Conservation (phyloP, 2,329 filamentous ascomycete genomes). For the Coniochaeta sp. region DNA sequence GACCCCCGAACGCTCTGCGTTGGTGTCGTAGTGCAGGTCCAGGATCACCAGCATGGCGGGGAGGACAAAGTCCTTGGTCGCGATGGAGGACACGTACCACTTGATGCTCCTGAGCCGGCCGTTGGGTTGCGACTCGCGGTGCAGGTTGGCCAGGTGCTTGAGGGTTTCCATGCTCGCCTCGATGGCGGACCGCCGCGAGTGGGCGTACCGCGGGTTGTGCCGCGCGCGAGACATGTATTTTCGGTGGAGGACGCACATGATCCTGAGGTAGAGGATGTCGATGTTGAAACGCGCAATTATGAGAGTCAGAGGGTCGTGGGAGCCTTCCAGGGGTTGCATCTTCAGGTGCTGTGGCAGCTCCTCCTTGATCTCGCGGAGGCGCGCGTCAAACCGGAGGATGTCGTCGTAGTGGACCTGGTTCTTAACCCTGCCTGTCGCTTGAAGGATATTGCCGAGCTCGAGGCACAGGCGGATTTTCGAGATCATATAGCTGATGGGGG, state of each 20-base stretch:
- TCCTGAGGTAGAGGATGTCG: slow-evolving; percentile 81
- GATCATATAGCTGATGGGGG: slow-evolving; percentile 73
- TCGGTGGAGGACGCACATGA: slow-evolving; percentile 80
- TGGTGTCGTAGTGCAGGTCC: slow-evolving; percentile 67
- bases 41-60: slow-evolving; percentile 78
- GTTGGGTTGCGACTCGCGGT: slow-evolving; percentile 64
- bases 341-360: slow-evolving; percentile 74
- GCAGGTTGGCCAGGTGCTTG: slow-evolving; percentile 65
- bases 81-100: slow-evolving; percentile 73
- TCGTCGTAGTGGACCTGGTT: slow-evolving; percentile 55
- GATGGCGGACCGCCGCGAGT: slow-evolving; percentile 76
- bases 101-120: slow-evolving; percentile 66
- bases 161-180: slow-evolving; percentile 81
- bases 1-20: slow-evolving; percentile 32
- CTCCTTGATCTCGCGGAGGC: slow-evolving; percentile 53
- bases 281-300: slow-evolving; percentile 81
- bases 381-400: slow-evolving; percentile 53
- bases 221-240: slow-evolving; percentile 76
- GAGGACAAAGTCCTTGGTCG: slow-evolving; percentile 77
- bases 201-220: slow-evolving; percentile 72
- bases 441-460: slow-evolving; percentile 65
- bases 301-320: slow-evolving; percentile 72
- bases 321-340: slow-evolving; percentile 66
- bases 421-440: slow-evolving; percentile 50
- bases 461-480: slow-evolving; percentile 61